Evolutionary conservation across 495 filamentous ascomycete genomes (phyloP).

Genomic region (Cladorrhinum samala): DNA sequence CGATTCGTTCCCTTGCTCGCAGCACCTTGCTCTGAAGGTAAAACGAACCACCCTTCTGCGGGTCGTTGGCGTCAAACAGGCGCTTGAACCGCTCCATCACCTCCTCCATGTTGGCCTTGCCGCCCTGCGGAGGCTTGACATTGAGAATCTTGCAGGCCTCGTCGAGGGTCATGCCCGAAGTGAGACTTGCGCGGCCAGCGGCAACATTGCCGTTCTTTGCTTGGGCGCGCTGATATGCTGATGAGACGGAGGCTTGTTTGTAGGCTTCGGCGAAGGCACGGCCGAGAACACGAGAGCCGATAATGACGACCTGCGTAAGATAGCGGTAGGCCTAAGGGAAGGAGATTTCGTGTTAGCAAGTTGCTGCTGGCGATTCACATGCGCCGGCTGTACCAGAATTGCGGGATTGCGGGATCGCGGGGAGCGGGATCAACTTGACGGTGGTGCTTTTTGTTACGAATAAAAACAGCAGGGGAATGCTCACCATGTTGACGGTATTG

Average conservation of each 20-base stretch:
- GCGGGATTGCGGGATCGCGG: background rate
- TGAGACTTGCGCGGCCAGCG: conserved; percentile 39
- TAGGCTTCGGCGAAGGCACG: conserved; percentile 89
- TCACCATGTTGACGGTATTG: conserved; percentile 18
- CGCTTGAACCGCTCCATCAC: conserved; percentile 87
- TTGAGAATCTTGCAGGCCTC: conserved; percentile 98
- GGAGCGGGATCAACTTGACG: background rate
- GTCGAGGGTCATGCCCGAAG: conserved; percentile 77
- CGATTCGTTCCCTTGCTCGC: conserved; percentile 83
- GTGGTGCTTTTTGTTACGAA: too few relatives aligned
- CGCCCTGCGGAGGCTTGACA: conserved; percentile 78
- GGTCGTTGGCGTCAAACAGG: conserved; percentile 89
- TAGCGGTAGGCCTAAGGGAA: conserved; percentile 78
- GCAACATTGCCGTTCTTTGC: conserved; percentile 43
- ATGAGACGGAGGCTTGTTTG: conserved; percentile 81
- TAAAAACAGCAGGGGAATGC: background rate
- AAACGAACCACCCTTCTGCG: conserved; percentile 91
- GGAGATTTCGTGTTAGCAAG: background rate
- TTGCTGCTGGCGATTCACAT: background rate
- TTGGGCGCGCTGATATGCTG: conserved; percentile 69
- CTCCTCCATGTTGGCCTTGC: conserved; percentile 66
- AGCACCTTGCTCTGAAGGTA: conserved; percentile 97
- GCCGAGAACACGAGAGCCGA: conserved; percentile 83
- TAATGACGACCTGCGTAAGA: conserved; percentile 85
- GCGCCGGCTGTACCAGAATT: too few relatives aligned